phyloP scores from a whole-genome alignment of 371 early-diverging fungal genomes.

The Mortierella sp. region DNA sequence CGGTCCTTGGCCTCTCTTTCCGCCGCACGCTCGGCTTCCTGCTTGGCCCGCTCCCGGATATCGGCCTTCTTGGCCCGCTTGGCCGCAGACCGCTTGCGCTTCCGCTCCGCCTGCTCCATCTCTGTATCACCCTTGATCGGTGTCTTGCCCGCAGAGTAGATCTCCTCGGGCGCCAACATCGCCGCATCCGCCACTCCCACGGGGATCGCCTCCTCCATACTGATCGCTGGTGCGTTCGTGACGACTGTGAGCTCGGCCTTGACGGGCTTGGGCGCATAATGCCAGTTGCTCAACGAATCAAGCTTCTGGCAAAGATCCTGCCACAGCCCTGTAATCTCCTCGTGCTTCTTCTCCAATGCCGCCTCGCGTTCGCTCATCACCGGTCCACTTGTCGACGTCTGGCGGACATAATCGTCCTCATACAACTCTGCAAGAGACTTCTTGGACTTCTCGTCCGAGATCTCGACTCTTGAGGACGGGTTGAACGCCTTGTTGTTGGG shows the following conservation, averaged over 20 bases:
- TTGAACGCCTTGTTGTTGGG: slow-evolving; percentile 79
- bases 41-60: slow-evolving; percentile 66
- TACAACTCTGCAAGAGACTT: slow-evolving; percentile 93
- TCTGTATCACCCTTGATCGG: slow-evolving; percentile 76
- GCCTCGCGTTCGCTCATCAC: slow-evolving; percentile 80
- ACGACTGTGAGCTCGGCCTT: slow-evolving; percentile 85
- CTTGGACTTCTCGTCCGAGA: slow-evolving; percentile 86
- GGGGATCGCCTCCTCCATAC: slow-evolving; percentile 96
- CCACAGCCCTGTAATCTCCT: slow-evolving; percentile 83
- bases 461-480: slow-evolving; percentile 83
- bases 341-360: slow-evolving; percentile 80
- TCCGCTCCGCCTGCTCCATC: slow-evolving; percentile 81
- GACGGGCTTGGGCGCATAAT: slow-evolving; percentile 86
- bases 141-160: slow-evolving; percentile 61
- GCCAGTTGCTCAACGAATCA: slow-evolving; percentile 94
- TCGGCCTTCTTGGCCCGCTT: slow-evolving; percentile 73
- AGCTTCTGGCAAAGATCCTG: slow-evolving; percentile 82
- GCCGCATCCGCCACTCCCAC: slow-evolving; percentile 87
- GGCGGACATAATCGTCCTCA: slow-evolving; percentile 88
- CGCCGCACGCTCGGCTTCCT: slow-evolving; percentile 66
- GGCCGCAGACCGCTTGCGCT: slow-evolving; percentile 72
- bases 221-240: slow-evolving; percentile 88
- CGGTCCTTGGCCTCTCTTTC: slow-evolving; percentile 61
- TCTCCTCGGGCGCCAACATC: slow-evolving; percentile 92
- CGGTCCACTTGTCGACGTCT: slow-evolving; percentile 65